These are phyloP conservation scores for Zymoseptoria tritici DNA, from an alignment of 2,329 filamentous ascomycete species.

Conservation along the genomic window DNA sequence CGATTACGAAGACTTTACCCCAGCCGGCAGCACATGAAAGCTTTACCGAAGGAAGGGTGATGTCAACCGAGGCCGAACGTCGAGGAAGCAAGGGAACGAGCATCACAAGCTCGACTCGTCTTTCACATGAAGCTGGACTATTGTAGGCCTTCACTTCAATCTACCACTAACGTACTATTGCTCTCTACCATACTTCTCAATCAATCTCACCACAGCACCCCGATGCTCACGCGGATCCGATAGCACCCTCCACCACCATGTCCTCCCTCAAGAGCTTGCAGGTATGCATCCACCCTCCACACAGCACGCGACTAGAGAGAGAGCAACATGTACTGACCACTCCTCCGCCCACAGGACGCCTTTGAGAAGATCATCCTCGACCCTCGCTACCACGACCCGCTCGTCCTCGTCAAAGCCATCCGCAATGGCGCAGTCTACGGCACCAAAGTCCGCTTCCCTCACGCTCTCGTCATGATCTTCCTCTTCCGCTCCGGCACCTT, in stretches of 20 bases:
- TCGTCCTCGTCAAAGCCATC: slow-evolving; percentile 82
- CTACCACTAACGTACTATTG: not conserved
- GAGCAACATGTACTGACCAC: not conserved
- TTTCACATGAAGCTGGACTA: not conserved
- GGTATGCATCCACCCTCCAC: slow-evolving; percentile 1
- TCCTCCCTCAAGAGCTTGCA: slow-evolving; percentile 10
- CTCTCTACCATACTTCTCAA: not conserved
- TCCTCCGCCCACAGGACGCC: slow-evolving; percentile 45
- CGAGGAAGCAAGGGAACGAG: not conserved
- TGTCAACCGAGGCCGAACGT: not conserved
- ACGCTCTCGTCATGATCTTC: slow-evolving; percentile 96
- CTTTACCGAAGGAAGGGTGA: not conserved
- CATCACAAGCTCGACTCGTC: not conserved
- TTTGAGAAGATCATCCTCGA: slow-evolving; percentile 73
- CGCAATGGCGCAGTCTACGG: slow-evolving; percentile 97
- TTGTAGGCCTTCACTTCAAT: not conserved
- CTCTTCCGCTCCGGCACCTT: slow-evolving; percentile 83
- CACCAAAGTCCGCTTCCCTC: slow-evolving; percentile 94
- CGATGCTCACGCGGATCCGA: not conserved
- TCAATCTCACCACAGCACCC: not conserved
- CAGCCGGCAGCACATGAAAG: not conserved
- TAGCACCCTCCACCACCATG: slow-evolving; percentile 6
- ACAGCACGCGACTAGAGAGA: not conserved
- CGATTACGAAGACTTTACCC: not conserved
- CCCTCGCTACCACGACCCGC: slow-evolving; percentile 73